Evolutionary conservation across 257 asterid species (phyloP), one percentile per base, ranked within the genome.

Genomic region (Ehretia macrophylla): DNA sequence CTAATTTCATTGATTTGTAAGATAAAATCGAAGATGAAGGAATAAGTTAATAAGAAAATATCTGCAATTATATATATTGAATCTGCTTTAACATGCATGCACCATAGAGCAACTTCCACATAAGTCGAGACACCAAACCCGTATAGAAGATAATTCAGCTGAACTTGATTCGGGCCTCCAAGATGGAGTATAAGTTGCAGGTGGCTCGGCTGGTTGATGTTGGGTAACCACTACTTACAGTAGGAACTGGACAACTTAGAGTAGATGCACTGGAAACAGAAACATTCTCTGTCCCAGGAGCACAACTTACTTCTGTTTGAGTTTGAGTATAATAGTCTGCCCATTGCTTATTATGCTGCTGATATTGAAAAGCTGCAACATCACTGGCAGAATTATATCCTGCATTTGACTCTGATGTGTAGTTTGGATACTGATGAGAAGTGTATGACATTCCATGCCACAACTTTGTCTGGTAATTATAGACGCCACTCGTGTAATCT

Each of bases 201-300:
- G 74, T 38, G 70, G 75, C 74, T 78, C n/a, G 89, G 70, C 69
- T 81, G 74, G 71, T 77, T 62, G 96, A 59, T 58, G 83, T 67
- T 63, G 84, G 50, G 72, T 84, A 81, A 50, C 83, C 95, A 71
- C 68, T 27, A 27, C 35, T 27, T 27, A 27, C 35, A 27, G 35
- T 27, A 27, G 35, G 35, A 27, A 27, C 35, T 27, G 35, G 35
- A 27, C 35, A 27, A 27, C 4, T 27, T 42, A 42, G 14, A 11
- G 69, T 75, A 66, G 90, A 74, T 23, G 80, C 75, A 72, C 74
- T 77, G 64, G 96, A 52, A 77, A 59, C 83, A 55, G 90, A 66
- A 63, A 78, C 63, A 67, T 82, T 83, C 70, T 93, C 99, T n/a
- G 99, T 93, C 69, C 99, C 99, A 56, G 99, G 99, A 75, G 99